Percentiles rank a stretch among this genome's conserved stretches.
These are phyloP conservation scores for Cadophora sp. DNA, from an alignment of 2,329 filamentous ascomycete genomes.

Conservation along the genomic window DNA sequence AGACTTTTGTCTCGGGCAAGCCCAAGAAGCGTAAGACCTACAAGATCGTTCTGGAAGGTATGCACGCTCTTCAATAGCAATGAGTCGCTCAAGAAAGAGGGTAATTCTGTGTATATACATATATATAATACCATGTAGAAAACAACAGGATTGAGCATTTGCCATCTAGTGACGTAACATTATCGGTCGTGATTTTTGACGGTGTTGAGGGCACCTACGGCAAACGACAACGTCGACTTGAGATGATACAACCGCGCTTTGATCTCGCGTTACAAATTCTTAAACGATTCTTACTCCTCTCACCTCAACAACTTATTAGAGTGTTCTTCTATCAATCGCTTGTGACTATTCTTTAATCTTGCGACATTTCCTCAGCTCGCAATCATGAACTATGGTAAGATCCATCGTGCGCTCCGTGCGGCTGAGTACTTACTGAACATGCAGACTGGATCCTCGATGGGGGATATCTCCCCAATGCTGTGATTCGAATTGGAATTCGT, in stretches of 20 bases:
- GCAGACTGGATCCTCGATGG: conserved; percentile 66
- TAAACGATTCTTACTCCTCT: conserved; percentile 17
- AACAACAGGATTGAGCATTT: conserved; percentile 4
- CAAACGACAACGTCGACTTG: conserved; percentile 24
- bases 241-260: conserved; percentile 37
- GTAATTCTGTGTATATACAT: conserved; percentile 12
- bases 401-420: not conserved
- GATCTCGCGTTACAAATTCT: conserved; percentile 18
- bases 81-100: not conserved
- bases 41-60: conserved; percentile 78
- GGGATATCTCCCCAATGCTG: conserved; percentile 66
- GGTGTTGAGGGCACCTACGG: conserved; percentile 25
- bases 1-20: conserved; percentile 61
- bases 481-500: conserved; percentile 71
- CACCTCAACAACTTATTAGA: conserved; percentile 15
- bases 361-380: not conserved
- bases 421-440: conserved; percentile 21
- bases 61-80: conserved; percentile 48
- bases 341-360: not conserved
- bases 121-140: conserved; percentile 13
- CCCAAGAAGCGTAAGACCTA: conserved; percentile 86
- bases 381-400: conserved; percentile 41
- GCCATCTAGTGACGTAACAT: conserved; percentile 15
- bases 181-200: conserved; percentile 1
- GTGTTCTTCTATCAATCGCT: not conserved